Evolutionary conservation across 2,329 filamentous ascomycete species (phyloP), one percentile per base, ranked within the genome.

Genomic region (Xylaria digitata): DNA sequence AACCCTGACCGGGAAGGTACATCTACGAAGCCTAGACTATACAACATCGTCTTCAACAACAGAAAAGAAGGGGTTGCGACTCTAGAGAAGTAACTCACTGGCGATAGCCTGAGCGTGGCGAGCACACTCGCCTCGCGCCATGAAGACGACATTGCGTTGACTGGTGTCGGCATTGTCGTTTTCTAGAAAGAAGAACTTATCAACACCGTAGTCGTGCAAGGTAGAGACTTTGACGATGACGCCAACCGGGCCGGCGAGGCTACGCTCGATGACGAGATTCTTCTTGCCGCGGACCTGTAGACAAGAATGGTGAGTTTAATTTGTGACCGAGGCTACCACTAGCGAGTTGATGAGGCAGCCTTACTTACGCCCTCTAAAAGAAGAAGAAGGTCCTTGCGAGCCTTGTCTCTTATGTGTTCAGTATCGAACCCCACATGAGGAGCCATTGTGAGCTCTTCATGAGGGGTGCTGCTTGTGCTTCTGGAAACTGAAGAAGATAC

Each of bases 171-270:
- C 90, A 81, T 99, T 98, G 76, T 91, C 89, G 81, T 97, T 98
- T 80, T 99, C 96, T 53, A 99, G 85, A 76, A 97, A 91, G 84
- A 98, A 99, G 72, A 97, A 93, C 80, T 97, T 97, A 80, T 98
- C 94, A 73, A 99, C 94, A 34, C 96, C 96, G 82, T 98, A 97
- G 76, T 99, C 96, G 78, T 98, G 93, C 17, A 97, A 86, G 9
- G 92, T 95, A 23, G 95, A 95, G 76, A 97, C 97, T 79, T 97
- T 97, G 82, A 97, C 93, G 72, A 99, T 91, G 66, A 95, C 86
- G 66, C 94, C 93, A 73, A 99, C 87, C 34, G 94, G 93, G 26
- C 95, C 96, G 72, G 95, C 94, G 74, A 99, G 86, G 74, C 90
- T 90, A 80, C 92, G 92, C 79, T 98, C 95, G 77, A 99, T 91